Percentiles rank a stretch among this genome's conserved stretches.
These are phyloP conservation scores for Leishmania arabica DNA, from an alignment of 208 protist genomes.

Conservation along the genomic window DNA sequence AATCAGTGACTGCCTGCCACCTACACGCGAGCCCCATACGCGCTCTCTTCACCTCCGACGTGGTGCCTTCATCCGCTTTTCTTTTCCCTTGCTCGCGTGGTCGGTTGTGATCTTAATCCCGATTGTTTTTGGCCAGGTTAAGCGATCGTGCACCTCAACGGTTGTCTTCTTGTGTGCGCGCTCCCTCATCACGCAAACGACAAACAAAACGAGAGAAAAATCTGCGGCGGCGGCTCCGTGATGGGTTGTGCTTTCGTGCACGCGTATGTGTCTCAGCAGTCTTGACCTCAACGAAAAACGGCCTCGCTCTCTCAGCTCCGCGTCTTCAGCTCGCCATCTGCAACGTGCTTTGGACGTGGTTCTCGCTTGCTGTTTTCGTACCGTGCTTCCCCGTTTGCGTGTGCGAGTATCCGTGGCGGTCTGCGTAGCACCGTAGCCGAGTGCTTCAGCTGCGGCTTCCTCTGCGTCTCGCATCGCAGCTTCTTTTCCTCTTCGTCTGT, in stretches of 20 bases:
- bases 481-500: slow-evolving; percentile 2
- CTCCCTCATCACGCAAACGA: neutral
- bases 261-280: neutral
- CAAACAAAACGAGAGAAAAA: neutral
- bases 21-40: neutral
- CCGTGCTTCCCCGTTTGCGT: neutral
- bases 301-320: neutral
- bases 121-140: neutral
- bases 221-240: neutral
- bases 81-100: neutral
- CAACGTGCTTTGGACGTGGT: slow-evolving; percentile 15
- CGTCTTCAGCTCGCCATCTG: slow-evolving; percentile 15
- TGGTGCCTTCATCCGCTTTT: neutral
- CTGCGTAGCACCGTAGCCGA: neutral
- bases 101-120: too few relatives aligned
- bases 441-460: neutral
- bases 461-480: slow-evolving; percentile 3
- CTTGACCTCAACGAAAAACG: neutral
- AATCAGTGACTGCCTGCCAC: neutral
- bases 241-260: neutral
- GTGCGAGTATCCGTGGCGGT: neutral
- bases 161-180: neutral
- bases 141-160: neutral
- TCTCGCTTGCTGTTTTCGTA: slow-evolving; percentile 4
- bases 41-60: neutral